A percentile compares a stretch with the other conserved stretches of the same genome.
Evolutionary conservation across 352 stramenopile genomes (phyloP).

Genomic region (Plasmopara muralis): DNA sequence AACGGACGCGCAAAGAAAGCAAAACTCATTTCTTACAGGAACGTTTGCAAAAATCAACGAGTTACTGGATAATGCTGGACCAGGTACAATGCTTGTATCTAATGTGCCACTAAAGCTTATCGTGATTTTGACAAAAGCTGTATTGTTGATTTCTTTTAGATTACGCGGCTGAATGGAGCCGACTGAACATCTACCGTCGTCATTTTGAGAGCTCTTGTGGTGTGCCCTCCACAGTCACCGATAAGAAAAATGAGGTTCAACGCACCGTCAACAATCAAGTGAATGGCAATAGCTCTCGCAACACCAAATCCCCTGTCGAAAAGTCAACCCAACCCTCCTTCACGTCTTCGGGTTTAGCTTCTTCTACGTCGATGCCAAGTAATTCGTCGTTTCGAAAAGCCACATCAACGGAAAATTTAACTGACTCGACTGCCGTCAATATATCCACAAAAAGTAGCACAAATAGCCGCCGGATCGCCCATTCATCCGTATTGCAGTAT

Average conservation of each 20-base stretch:
- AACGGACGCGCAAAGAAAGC: constrained; percentile 51
- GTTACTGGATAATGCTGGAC: constrained; percentile 50
- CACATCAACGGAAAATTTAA: constrained; percentile 7
- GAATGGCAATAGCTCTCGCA: constrained; percentile 14
- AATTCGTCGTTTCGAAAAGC: constrained; percentile 14
- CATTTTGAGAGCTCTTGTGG: constrained; percentile 76
- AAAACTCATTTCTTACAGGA: constrained; percentile 57
- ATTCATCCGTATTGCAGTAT: constrained; percentile 53
- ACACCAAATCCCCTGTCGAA: constrained; percentile 8
- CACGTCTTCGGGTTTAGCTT: constrained; percentile 11
- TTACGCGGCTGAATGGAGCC: constrained; percentile 63
- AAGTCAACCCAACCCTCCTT: constrained; percentile 19
- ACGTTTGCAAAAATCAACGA: constrained; percentile 60
- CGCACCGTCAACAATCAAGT: constrained; percentile 8
- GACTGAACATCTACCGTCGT: constrained; percentile 66
- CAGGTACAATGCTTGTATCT: constrained; percentile 25
- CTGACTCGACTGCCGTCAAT: constrained; percentile 10
- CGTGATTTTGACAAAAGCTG: constrained; percentile 1
- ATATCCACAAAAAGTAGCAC: constrained; percentile 13
- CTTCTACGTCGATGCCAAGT: constrained; percentile 10
- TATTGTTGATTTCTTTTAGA: constrained; percentile 23
- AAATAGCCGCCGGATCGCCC: constrained; percentile 11
- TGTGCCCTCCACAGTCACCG: constrained; percentile 43
- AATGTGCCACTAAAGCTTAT: neutral
- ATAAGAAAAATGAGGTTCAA: constrained; percentile 21